Conservation (phyloP, 805 yeast genomes). For the Yarrowia sp. region DNA sequence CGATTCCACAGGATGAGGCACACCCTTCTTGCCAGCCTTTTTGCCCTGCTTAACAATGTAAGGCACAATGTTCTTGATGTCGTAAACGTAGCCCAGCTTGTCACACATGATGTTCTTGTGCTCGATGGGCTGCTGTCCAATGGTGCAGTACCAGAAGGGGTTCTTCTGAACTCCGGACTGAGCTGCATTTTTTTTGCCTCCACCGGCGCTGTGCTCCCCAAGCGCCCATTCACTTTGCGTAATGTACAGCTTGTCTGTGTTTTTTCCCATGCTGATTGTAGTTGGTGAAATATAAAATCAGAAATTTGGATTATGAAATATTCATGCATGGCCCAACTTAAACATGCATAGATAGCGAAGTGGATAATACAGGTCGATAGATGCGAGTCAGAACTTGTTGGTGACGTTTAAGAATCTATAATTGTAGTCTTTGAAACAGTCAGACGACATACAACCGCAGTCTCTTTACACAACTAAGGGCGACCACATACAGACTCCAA, state of each 20-base stretch:
- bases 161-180: constrained; percentile 10
- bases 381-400: too few species aligned
- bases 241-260: constrained; percentile 50
- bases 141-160: constrained; percentile 50
- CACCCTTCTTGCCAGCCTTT: constrained; percentile 39
- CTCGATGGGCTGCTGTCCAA: constrained; percentile 48
- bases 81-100: constrained; percentile 48
- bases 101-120: constrained; percentile 46
- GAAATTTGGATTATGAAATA: too few species aligned
- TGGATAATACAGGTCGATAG: too few species aligned
- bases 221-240: constrained; percentile 51
- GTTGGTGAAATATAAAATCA: not conserved
- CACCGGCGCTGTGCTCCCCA: constrained; percentile 47
- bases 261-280: constrained; percentile 48
- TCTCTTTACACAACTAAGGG: too few species aligned
- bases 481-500: too few species aligned
- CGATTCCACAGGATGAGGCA: constrained; percentile 19
- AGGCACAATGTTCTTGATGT: constrained; percentile 46
- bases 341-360: not conserved
- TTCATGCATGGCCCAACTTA: constrained; percentile 9
- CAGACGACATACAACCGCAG: too few species aligned
- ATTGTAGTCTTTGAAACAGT: too few species aligned
- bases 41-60: constrained; percentile 45
- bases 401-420: too few species aligned
- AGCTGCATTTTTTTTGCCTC: constrained; percentile 43